phyloP scores from a whole-genome alignment of 495 filamentous ascomycete genomes.

The Chaetomium tenue region DNA sequence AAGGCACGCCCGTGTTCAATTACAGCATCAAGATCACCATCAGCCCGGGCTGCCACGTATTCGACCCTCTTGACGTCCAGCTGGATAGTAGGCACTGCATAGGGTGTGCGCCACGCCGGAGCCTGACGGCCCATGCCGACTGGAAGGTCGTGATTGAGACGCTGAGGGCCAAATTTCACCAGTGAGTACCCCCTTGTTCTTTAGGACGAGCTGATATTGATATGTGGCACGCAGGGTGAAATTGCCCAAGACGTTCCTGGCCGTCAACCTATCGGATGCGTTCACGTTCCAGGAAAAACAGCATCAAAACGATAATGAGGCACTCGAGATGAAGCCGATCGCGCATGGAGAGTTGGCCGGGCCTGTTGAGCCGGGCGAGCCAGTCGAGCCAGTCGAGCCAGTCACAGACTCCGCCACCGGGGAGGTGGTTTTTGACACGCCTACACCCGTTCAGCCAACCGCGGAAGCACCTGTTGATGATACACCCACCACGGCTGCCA shows the following conservation, averaged over 20 bases:
- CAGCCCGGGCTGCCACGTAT: constrained; percentile 91
- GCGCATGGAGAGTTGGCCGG: not conserved
- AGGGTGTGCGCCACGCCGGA: constrained; percentile 82
- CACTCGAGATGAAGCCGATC: constrained; percentile 17
- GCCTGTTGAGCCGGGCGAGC: not conserved
- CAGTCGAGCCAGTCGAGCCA: not conserved
- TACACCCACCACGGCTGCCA: not conserved
- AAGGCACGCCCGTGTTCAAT: constrained; percentile 59
- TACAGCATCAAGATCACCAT: constrained; percentile 97
- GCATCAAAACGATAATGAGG: constrained; percentile 10
- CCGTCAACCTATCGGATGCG: constrained; percentile 80
- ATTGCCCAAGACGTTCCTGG: constrained; percentile 88
- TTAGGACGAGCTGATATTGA: constrained; percentile 6
- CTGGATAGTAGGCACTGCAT: constrained; percentile 94
- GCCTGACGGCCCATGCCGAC: constrained; percentile 85
- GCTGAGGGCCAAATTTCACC: constrained; percentile 87
- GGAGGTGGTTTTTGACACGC: not conserved
- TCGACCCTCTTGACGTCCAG: constrained; percentile 92
- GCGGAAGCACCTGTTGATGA: not conserved
- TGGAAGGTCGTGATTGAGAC: constrained; percentile 97
- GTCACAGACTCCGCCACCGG: not conserved
- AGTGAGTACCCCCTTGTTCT: constrained; percentile 55
- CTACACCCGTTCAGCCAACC: not conserved
- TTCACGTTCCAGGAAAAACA: constrained; percentile 56
- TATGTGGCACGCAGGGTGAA: constrained; percentile 63